Percentiles rank a stretch among this genome's conserved stretches.
phyloP scores from a whole-genome alignment of 208 protist species.

The Giardia muris region DNA sequence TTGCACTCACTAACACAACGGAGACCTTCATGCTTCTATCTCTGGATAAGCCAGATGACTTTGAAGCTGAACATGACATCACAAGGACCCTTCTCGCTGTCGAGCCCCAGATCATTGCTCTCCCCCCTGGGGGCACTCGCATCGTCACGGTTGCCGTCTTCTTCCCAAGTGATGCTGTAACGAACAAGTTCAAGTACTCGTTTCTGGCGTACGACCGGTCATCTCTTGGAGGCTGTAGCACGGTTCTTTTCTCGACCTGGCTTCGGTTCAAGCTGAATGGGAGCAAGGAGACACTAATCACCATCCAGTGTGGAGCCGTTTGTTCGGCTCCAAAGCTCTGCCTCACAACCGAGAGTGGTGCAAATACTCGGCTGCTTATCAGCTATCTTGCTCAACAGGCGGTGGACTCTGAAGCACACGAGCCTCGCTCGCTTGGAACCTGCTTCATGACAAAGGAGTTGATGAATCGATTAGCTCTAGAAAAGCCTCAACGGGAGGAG shows the following conservation, averaged over 20 bases:
- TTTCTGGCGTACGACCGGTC: not conserved
- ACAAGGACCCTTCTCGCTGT: not conserved
- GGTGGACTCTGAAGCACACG: not conserved
- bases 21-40: not conserved
- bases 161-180: conserved; percentile 6
- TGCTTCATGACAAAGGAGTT: not conserved
- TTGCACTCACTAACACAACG: conserved; percentile 16
- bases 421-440: not conserved
- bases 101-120: not conserved
- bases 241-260: not conserved
- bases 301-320: not conserved
- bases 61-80: not conserved
- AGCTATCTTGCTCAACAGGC: not conserved
- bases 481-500: not conserved
- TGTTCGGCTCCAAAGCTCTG: not conserved
- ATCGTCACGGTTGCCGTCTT: not conserved
- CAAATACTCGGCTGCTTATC: not conserved
- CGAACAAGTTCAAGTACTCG: conserved; percentile 21
- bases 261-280: not conserved
- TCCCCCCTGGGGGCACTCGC: not conserved
- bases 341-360: not conserved
- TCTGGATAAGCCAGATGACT: not conserved
- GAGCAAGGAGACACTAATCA: not conserved
- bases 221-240: not conserved
- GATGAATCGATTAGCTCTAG: not conserved